Base-by-base conservation (phyloP, 2,329 filamentous ascomycete genomes). In the Penicillium nordicum region DNA sequence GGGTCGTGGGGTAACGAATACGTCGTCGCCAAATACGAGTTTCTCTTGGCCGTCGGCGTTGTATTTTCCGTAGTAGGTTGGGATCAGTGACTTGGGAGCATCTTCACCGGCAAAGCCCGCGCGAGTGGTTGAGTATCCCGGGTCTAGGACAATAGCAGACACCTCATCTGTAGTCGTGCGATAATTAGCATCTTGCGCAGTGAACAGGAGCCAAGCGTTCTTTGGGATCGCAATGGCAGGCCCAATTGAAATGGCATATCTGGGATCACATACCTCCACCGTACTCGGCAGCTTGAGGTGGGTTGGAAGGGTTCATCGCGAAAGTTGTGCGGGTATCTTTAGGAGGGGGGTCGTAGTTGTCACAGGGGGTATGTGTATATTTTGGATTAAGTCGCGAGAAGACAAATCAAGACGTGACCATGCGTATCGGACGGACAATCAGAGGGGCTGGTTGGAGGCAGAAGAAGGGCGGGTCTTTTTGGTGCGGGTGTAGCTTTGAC, bases 61-160 rank as follows among this genome's bases (percentile, higher is more conserved):
- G 60, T 78, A 76, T 74, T 81, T 80, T 59, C 89, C 92, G 77
- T 99, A 99, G 78, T 89, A 91, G 43, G 92, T 94, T 29, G 93
- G 92, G 57, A 96, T 83, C 55, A 97, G 87, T 30, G 90, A 92
- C 79, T 97, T 97, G 66, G 94, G 94, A 0, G 92, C 88, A 77
- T 99, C 94, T 83, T 99, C 95, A 71, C 95, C 94, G 12, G 95
- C 95, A 71, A 97, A 99, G 57, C 94, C 94, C 58, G 92, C 94
- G 76, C 95, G 92, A 40, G 90, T 92, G 65, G 86, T 88, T 70
- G 89, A 90, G 78, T 92, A 97, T 60, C 95, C 94, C 3, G 94
- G 90, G 72, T 99, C 94, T 71, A 99, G 90, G 37, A 99, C 90
- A 66, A 99, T 89, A 50, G 95, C 95, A 36, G 92, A 95, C 63